Percentiles rank a stretch among this genome's conserved stretches.
Conservation (phyloP, 2,329 filamentous ascomycete genomes). For the Coniochaeta prunicola region DNA sequence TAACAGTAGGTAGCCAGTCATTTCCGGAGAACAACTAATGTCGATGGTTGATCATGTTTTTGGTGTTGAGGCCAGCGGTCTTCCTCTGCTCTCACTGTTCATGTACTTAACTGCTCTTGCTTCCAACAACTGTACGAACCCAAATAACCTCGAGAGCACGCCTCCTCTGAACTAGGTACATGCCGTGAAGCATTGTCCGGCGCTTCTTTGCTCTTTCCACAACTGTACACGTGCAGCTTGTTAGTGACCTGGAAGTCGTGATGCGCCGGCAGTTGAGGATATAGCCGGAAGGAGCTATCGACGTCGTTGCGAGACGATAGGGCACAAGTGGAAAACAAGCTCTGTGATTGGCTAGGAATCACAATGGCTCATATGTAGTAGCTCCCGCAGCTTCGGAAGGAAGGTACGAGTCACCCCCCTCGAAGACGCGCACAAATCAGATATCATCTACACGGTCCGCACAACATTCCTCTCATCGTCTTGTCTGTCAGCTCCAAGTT, state of each 20-base stretch:
- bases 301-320: conserved; percentile 1
- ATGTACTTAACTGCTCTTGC: no score
- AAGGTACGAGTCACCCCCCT: background rate
- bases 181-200: background rate
- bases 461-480: background rate
- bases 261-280: background rate
- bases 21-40: no score
- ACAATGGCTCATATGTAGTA: background rate
- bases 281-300: background rate
- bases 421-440: conserved; percentile 1
- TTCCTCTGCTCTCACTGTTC: no score
- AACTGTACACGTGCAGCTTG: background rate
- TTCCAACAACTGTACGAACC: no score
- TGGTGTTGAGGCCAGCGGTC: no score
- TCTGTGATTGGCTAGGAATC: background rate
- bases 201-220: background rate
- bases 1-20: no score
- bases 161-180: no score
- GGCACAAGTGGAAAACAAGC: background rate
- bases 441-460: background rate
- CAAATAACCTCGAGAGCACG: no score
- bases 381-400: background rate
- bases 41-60: no score
- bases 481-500: background rate
- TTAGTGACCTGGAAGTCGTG: background rate